Conservation (phyloP, 2,329 filamentous ascomycete genomes). For the Coleophoma eucalyptorum region DNA sequence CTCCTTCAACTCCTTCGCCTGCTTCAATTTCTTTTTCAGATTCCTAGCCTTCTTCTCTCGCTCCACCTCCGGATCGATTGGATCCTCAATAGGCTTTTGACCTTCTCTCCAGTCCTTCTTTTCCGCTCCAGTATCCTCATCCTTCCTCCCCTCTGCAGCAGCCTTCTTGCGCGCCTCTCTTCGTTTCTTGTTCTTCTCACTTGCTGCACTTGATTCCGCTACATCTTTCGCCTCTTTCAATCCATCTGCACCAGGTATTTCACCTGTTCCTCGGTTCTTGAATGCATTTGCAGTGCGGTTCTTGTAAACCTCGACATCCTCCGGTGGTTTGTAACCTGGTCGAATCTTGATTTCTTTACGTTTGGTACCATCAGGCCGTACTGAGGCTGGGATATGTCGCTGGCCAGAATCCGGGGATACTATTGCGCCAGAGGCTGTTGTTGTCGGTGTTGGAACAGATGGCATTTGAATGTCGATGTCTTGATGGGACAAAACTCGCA, state of each 20-base stretch:
- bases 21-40: slow-evolving; percentile 89
- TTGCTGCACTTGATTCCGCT: slow-evolving; percentile 43
- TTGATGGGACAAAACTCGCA: neutral
- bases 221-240: slow-evolving; percentile 38
- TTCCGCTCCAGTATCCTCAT: slow-evolving; percentile 35
- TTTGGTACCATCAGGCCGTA: slow-evolving; percentile 83
- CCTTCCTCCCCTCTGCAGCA: slow-evolving; percentile 32
- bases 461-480: slow-evolving; percentile 22
- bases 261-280: slow-evolving; percentile 68
- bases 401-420: slow-evolving; percentile 56
- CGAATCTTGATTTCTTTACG: slow-evolving; percentile 91
- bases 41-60: slow-evolving; percentile 91
- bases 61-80: slow-evolving; percentile 67
- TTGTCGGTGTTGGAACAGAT: slow-evolving; percentile 41
- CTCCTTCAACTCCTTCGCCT: slow-evolving; percentile 83
- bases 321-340: slow-evolving; percentile 88
- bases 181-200: slow-evolving; percentile 84
- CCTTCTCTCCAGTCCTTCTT: slow-evolving; percentile 7
- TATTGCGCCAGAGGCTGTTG: slow-evolving; percentile 72
- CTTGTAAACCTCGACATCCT: slow-evolving; percentile 95
- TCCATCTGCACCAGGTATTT: slow-evolving; percentile 71
- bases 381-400: slow-evolving; percentile 84
- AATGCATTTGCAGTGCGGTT: slow-evolving; percentile 85
- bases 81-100: slow-evolving; percentile 23
- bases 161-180: slow-evolving; percentile 61